Evolutionary conservation across 2,329 filamentous ascomycete genomes (phyloP), one percentile per base, ranked within the genome.

Genomic region (Malbranchea cinnamomea): DNA sequence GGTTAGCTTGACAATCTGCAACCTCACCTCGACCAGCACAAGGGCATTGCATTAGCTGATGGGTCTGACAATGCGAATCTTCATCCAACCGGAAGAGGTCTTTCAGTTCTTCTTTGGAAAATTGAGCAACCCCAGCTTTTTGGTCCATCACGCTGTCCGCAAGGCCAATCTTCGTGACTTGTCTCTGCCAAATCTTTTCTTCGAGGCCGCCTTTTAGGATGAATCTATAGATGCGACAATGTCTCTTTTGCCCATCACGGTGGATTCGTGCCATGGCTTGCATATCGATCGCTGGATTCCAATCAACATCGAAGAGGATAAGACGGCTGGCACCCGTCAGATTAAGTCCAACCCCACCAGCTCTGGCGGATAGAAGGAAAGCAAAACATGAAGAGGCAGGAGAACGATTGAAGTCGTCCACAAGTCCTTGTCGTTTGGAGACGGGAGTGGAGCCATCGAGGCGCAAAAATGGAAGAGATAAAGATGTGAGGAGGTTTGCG

Each of bases 201-300:
- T 81, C 77, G 11, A 82, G 57, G 4, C 69, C 72, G 6, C 76
- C 76, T 34, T 75, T 70, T 3, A 76, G 69, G 8, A 82, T 47
- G 33, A 82, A 61, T 4, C 77, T 63, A 43, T 82, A 82, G 35
- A 81, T 78, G 32, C 68, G 70, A 37, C 75, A 78, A 3, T 68
- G 68, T 7, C 62, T 55, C 47, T 74, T 77, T 46, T 82, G 77
- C 1, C 77, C 77, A 41, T 80, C 74, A 28, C 77, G 67, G 46
- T 81, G 75, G 26, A 81, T 76, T 9, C 77, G 70, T 8, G 75
- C 77, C 74, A 81, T 80, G 5, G 77, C 76, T 48, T 82, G 77
- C 12, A 77, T 56, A 42, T 82, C 77, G 0, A 72, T 78, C 1
- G 74, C 73, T 2, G 77, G 77, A 42, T 82, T 82, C 77, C 77